Base-by-base conservation (phyloP, 257 asterid species). In the Gardenia jasminoides region DNA sequence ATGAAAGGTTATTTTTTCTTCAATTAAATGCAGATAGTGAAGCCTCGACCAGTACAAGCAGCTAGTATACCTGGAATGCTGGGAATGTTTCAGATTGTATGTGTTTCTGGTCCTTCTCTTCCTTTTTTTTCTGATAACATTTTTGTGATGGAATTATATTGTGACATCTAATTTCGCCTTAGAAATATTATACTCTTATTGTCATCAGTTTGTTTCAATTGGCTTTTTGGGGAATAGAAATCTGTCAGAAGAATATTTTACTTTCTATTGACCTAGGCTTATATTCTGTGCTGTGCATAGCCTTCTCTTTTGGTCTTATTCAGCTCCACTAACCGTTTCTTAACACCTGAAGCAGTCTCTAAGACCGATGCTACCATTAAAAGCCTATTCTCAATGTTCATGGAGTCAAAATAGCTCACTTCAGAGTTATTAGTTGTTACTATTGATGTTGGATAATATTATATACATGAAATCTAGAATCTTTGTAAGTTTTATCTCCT, bases 41-140 rank as follows among this genome's bases (percentile, higher is more conserved):
- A 96, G 88, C 98, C 98, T 67, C 89, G 99, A 72, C 91, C 97
- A 10, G 93, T 92, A 83, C 98, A 96, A 89, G 96, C 98, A 83
- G 99, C 98, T 70, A 96, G 98, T 81, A 92, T 96, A 80, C 99
- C 98, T 75, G 98, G 98, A 83, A 96, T 96, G 99, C 83, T 96
- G 86, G 99, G 99, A 82, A 88, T 92, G 96, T 96, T 96, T 84
- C 99, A 96, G 85, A 90, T 90, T 71, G 99, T 93, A 89, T 10
- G 93, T 85, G 64, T 74, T 54, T 81, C 84, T 75, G 31, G 68
- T 79, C 80, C 76, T 64, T 66, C 41, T 36, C 3, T 52, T 50
- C 22, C 75, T 44, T 26, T 54, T 71, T 36, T 76, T 26, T 46
- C 3, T 15, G 17, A 30, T 10, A 19, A 10, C 16, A 30, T 30